Evolutionary conservation across 2,329 filamentous ascomycete genomes (phyloP).

Genomic region (Fusarium annulatum): DNA sequence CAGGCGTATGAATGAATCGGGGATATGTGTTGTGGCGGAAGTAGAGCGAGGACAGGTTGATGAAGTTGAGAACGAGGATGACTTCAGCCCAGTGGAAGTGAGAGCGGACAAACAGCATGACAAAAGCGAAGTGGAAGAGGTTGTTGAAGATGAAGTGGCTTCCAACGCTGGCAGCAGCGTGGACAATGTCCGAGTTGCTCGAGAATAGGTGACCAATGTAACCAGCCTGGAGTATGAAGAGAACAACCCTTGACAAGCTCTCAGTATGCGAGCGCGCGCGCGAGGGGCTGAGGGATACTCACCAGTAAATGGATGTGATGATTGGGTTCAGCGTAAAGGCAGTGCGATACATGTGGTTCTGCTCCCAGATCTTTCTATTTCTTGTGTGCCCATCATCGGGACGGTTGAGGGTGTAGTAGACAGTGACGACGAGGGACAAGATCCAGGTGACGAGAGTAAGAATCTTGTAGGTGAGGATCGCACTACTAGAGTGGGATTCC

Average conservation of each 20-base stretch:
- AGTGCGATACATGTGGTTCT: slow-evolving; percentile 74
- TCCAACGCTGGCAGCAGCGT: slow-evolving; percentile 79
- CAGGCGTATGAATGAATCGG: slow-evolving; percentile 79
- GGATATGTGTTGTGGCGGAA: slow-evolving; percentile 80
- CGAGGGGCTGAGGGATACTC: slow-evolving; percentile 22
- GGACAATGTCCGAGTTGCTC: slow-evolving; percentile 69
- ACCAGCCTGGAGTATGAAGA: slow-evolving; percentile 79
- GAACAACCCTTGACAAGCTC: slow-evolving; percentile 65
- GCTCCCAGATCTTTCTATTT: slow-evolving; percentile 77
- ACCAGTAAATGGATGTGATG: slow-evolving; percentile 81
- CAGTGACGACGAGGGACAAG: slow-evolving; percentile 74
- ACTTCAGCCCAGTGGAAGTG: slow-evolving; percentile 82
- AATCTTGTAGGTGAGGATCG: slow-evolving; percentile 79
- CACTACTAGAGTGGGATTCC: slow-evolving; percentile 70
- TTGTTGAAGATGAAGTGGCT: slow-evolving; percentile 90
- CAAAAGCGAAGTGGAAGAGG: slow-evolving; percentile 81
- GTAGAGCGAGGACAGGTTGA: slow-evolving; percentile 83
- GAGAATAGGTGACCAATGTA: slow-evolving; percentile 84
- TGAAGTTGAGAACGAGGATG: slow-evolving; percentile 81
- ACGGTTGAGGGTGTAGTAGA: slow-evolving; percentile 77
- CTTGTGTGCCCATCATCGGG: slow-evolving; percentile 71
- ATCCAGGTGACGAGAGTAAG: slow-evolving; percentile 80
- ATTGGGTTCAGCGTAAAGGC: slow-evolving; percentile 79
- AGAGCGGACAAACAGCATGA: slow-evolving; percentile 83
- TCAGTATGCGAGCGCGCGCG: neutral